Conservation (phyloP, 306 rosid species). For the Cucurbita ficifolia region DNA sequence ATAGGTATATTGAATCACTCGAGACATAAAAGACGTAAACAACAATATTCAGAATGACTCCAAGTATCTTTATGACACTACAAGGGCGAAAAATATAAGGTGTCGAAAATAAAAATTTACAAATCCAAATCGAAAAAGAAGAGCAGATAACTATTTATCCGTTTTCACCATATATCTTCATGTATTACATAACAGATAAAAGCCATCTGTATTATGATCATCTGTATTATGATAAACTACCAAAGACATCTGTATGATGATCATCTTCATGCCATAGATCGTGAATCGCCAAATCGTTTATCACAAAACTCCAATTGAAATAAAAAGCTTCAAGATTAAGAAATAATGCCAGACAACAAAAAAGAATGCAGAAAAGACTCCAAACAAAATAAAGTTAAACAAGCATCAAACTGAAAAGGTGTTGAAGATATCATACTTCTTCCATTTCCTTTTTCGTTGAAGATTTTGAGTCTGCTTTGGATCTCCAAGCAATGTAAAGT, state of each 20-base stretch:
- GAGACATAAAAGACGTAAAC: not conserved
- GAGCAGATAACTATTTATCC: not conserved
- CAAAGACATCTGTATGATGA: not conserved
- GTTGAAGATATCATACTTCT: constrained; percentile 41
- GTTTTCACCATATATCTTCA: not conserved
- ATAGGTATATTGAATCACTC: not conserved
- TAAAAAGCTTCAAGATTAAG: not conserved
- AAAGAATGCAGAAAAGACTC: not conserved
- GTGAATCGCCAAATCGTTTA: not conserved
- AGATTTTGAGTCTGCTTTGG: constrained; percentile 79
- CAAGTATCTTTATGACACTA: not conserved
- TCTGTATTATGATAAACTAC: not conserved
- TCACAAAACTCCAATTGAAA: not conserved
- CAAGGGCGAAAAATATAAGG: not conserved
- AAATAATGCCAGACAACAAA: not conserved
- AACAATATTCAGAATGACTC: not conserved
- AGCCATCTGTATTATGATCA: not conserved
- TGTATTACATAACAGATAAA: not conserved
- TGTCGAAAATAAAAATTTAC: not conserved
- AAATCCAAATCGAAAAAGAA: not conserved
- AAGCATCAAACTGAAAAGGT: constrained; percentile 1
- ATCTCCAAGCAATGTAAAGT: constrained; percentile 97
- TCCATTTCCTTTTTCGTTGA: constrained; percentile 98
- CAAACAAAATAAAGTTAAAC: not conserved
- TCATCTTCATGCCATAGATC: not conserved